These are phyloP conservation scores for Boletus mariae DNA, from an alignment of 1,284 basidiomycete species.

Conservation along the genomic window DNA sequence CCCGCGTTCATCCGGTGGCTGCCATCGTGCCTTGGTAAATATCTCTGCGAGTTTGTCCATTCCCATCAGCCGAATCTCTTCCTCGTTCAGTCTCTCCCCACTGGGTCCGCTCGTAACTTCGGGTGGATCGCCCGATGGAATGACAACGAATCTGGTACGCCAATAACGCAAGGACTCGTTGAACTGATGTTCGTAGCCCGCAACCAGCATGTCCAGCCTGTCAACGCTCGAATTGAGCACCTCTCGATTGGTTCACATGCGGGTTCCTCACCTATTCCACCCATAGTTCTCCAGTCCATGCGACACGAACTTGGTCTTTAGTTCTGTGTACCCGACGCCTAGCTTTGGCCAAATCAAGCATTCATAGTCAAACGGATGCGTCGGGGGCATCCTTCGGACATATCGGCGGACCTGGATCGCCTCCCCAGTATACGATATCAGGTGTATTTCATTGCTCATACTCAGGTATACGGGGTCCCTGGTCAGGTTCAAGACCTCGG, in stretches of 20 bases:
- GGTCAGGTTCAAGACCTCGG: constrained; percentile 66
- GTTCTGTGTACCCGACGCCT: constrained; percentile 82
- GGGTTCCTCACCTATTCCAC: constrained; percentile 65
- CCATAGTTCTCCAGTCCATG: constrained; percentile 79
- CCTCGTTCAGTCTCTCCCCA: constrained; percentile 75
- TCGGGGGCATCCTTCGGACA: constrained; percentile 69
- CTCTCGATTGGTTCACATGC: background rate
- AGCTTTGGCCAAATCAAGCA: constrained; percentile 93
- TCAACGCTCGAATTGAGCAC: background rate
- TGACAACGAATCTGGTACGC: constrained; percentile 93
- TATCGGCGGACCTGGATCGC: constrained; percentile 87
- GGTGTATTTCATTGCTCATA: constrained; percentile 94
- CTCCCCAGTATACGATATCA: constrained; percentile 84
- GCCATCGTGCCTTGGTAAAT: constrained; percentile 80
- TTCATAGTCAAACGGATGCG: constrained; percentile 70
- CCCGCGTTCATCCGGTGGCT: constrained; percentile 55
- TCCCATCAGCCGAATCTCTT: constrained; percentile 85
- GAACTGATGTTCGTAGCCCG: constrained; percentile 81
- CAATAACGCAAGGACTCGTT: constrained; percentile 85
- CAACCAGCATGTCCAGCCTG: constrained; percentile 78
- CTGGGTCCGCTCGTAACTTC: constrained; percentile 50
- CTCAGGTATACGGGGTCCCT: constrained; percentile 84
- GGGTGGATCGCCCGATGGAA: constrained; percentile 76
- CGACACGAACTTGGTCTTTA: constrained; percentile 72
- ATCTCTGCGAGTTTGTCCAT: constrained; percentile 90